Evolutionary conservation across 2,329 filamentous ascomycete species (phyloP).

Genomic region (Beauveria pseudobassiana): DNA sequence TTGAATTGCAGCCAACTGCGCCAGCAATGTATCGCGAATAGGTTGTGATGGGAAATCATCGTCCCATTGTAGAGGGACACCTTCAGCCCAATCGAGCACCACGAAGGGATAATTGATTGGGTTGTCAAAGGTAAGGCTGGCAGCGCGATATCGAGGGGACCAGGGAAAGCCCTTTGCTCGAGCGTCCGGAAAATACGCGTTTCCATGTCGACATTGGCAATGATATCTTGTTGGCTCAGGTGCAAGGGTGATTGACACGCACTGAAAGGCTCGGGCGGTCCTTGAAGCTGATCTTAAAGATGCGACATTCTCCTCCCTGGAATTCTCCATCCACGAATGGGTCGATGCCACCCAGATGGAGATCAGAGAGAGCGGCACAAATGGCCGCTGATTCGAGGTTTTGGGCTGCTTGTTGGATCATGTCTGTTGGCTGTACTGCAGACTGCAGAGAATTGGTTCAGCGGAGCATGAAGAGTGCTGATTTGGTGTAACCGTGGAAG

Average conservation of each 20-base stretch:
- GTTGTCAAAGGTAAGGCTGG: not conserved
- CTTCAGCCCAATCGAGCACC: not conserved
- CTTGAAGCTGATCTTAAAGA: slow-evolving; percentile 1
- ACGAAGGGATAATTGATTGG: slow-evolving; percentile 1
- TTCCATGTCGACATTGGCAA: not conserved
- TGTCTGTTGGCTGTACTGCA: not conserved
- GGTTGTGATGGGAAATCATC: not conserved
- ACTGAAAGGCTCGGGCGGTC: slow-evolving; percentile 2
- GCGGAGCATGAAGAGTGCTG: no score
- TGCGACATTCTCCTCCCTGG: not conserved
- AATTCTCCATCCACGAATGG: slow-evolving; percentile 2
- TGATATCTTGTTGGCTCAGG: not conserved
- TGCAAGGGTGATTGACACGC: not conserved
- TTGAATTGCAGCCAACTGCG: not conserved
- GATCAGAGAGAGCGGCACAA: not conserved
- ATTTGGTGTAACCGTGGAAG: no score
- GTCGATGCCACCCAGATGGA: slow-evolving; percentile 1
- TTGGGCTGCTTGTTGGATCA: not conserved
- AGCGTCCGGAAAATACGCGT: not conserved
- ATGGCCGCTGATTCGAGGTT: slow-evolving; percentile 4
- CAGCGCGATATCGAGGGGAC: not conserved
- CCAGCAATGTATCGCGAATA: not conserved
- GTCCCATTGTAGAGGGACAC: not conserved
- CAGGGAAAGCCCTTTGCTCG: not conserved
- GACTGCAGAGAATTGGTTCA: no score